Conservation (phyloP, 495 filamentous ascomycete genomes). For the Aspergillus avenaceus region DNA sequence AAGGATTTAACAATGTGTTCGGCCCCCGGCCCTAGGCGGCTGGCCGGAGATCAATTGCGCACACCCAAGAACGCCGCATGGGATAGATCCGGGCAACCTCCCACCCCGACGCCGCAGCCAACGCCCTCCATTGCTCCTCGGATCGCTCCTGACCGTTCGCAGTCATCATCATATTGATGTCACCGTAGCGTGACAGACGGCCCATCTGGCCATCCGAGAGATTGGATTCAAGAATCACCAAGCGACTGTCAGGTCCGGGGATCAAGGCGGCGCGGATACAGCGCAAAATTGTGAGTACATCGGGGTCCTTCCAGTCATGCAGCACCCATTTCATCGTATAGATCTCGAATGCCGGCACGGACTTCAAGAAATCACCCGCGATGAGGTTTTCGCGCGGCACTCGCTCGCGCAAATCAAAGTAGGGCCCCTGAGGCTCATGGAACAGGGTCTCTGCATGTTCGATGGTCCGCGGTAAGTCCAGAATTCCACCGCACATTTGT, state of each 20-base stretch:
- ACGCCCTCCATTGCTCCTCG: neutral
- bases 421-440: neutral
- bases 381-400: neutral
- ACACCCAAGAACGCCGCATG: neutral
- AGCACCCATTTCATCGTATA: slow-evolving; percentile 4
- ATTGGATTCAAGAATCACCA: slow-evolving; percentile 1
- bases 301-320: slow-evolving; percentile 4
- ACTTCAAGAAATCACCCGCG: neutral
- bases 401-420: neutral
- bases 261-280: neutral
- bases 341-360: neutral
- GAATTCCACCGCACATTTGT: neutral
- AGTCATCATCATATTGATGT: slow-evolving; percentile 1
- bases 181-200: neutral
- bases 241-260: neutral
- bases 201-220: neutral
- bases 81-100: neutral
- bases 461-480: neutral
- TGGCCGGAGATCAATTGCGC: neutral
- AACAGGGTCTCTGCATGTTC: neutral
- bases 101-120: slow-evolving; percentile 4
- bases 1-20: no score
- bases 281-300: neutral
- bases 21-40: no score
- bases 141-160: slow-evolving; percentile 1